Evolutionary conservation across 139 green algal species (phyloP), one percentile per base, ranked within the genome.

Genomic region (Nannochloris sp.): DNA sequence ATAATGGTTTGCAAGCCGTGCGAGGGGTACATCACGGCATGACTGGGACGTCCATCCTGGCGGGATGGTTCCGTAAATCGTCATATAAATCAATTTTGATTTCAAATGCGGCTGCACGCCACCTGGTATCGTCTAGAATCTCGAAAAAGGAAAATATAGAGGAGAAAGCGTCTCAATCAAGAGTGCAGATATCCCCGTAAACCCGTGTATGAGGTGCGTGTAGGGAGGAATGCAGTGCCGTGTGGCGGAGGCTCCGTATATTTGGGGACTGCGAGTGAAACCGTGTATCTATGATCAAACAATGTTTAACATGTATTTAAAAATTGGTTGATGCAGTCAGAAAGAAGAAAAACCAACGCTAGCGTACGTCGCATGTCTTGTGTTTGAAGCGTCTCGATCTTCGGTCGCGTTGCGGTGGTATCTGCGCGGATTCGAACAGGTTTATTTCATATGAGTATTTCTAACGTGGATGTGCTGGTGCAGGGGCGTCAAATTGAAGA

Each of bases 401-500:
- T 26, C 29, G 20, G 5, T 14, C 33, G 33, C 33, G 11, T 40
- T 40, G 33, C 33, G 33, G 33, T 9, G 33, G 33, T 44, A 25
- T 14, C 23, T 68, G 30, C 26, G 10, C 20, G 36, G n/a, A n/a
- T 28, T 33, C 31, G 25, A 55, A 40, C 44, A 36, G 17, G 26
- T 49, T 26, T 23, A 26, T 36, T 28, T 44, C 0, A 45, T 17
- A 44, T 17, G 0, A 40, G 26, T 46, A 14, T 66, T 2, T 36
- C 45, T 61, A 46, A 36, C 45, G 11, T 33, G 14, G 13, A 16
- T 3, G 70, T 59, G 23, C 12, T 33, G 23, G 5, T 23, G 72
- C 84, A 95, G 87, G 71, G 89, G 89, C 66, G 89, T 92, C 23
- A 83, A 83, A 67, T 84, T 95, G 70, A 97, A 96, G 67, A 97